Evolutionary conservation across 306 rosid genomes (phyloP), one percentile per base, ranked within the genome.

Genomic region (Gleditsia sinensis): DNA sequence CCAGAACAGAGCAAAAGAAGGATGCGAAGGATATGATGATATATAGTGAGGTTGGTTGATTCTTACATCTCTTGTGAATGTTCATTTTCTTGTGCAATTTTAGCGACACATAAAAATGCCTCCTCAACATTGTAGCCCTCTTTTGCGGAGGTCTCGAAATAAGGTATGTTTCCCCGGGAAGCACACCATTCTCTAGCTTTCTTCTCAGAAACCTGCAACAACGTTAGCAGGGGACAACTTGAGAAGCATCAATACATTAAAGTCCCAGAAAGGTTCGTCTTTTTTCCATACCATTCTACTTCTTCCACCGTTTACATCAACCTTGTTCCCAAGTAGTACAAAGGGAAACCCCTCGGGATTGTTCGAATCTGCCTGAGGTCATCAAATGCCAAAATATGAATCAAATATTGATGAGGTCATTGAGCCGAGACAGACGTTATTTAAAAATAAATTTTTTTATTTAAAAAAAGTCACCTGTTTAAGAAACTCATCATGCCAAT

Each of bases 401-500:
- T n/a, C n/a, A n/a, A n/a, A n/a, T n/a, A n/a, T n/a, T n/a, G n/a
- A n/a, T n/a, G n/a, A n/a, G n/a, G n/a, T n/a, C n/a, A n/a, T n/a
- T n/a, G n/a, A n/a, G n/a, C n/a, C n/a, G n/a, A n/a, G n/a, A n/a
- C n/a, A n/a, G n/a, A n/a, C n/a, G n/a, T n/a, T n/a, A n/a, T n/a
- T n/a, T n/a, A n/a, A n/a, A n/a, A n/a, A n/a, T n/a, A n/a, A n/a
- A n/a, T n/a, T n/a, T n/a, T n/a, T n/a, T n/a, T n/a, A n/a, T n/a
- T n/a, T n/a, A n/a, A n/a, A n/a, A n/a, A n/a, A n/a, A n/a, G n/a
- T 42, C 1, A 62, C 68, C 49, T 62, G 68, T 10, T 62, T 58
- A 16, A 8, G 86, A 82, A 88, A 88, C 67, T 88, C 93, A 7
- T 88, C 87, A 39, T 80, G 86, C 90, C 90, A 86, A 74, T 68